Evolutionary conservation across 2,329 filamentous ascomycete species (phyloP).

Genomic region (Ophiocordyceps camponoti-leonardi): DNA sequence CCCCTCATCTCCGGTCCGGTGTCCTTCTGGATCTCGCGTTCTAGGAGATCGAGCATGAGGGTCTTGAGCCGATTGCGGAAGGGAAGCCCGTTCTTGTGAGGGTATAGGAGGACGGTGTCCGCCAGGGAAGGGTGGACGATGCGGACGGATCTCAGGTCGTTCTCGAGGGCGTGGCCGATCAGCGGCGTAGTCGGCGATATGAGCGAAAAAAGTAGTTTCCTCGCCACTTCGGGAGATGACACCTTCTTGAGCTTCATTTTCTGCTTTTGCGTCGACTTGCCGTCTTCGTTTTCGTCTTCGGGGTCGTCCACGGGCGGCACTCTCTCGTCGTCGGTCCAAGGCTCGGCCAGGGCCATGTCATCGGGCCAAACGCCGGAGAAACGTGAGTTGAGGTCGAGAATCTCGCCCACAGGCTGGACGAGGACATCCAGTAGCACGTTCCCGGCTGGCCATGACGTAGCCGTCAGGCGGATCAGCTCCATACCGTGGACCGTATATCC

Average conservation of each 20-base stretch:
- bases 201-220: conserved; percentile 58
- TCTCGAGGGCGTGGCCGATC: conserved; percentile 87
- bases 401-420: conserved; percentile 65
- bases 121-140: conserved; percentile 73
- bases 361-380: conserved; percentile 77
- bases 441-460: conserved; percentile 69
- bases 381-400: conserved; percentile 80
- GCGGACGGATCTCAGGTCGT: conserved; percentile 75
- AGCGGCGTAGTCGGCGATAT: conserved; percentile 65
- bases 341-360: conserved; percentile 52
- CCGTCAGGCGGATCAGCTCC: conserved; percentile 80
- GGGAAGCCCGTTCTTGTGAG: conserved; percentile 61
- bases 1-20: conserved; percentile 34
- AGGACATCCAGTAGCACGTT: conserved; percentile 65
- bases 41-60: conserved; percentile 53
- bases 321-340: conserved; percentile 23
- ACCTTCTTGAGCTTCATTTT: conserved; percentile 49
- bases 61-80: conserved; percentile 60
- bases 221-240: conserved; percentile 54
- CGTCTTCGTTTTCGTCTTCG: conserved; percentile 12
- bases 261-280: conserved; percentile 15
- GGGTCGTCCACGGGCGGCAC: conserved; percentile 10
- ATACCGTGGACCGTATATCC: conserved; percentile 79
- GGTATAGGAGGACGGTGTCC: conserved; percentile 74
- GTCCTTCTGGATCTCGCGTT: conserved; percentile 63